Conservation (phyloP, 2,329 filamentous ascomycete species). For the Epichloe scottii region DNA sequence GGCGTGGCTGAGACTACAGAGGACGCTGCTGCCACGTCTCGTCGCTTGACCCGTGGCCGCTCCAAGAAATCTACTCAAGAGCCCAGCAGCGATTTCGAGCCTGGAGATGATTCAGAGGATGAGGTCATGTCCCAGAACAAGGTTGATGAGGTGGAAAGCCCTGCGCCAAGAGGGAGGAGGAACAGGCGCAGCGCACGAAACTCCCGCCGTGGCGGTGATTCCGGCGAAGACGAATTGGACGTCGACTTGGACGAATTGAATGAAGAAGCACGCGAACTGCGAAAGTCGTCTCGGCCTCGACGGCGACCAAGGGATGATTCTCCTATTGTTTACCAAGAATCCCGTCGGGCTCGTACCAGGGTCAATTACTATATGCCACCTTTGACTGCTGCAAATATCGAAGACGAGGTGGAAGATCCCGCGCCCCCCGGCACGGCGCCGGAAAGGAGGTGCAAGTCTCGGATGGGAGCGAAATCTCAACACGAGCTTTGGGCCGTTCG, state of each 20-base stretch:
- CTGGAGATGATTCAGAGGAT: conserved; percentile 45
- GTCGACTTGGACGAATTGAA: conserved; percentile 53
- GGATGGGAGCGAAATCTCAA: conserved; percentile 72
- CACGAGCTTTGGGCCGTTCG: conserved; percentile 86
- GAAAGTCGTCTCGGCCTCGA: conserved; percentile 39
- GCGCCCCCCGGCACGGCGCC: conserved; percentile 58
- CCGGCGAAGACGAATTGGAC: conserved; percentile 43
- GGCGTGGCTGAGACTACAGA: conserved; percentile 16
- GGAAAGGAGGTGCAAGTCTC: conserved; percentile 44
- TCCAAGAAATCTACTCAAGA: conserved; percentile 36
- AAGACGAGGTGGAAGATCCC: conserved; percentile 58
- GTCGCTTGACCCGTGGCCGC: conserved; percentile 35
- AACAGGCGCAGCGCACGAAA: conserved; percentile 27
- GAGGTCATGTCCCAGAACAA: conserved; percentile 34
- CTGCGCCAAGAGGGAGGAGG: conserved; percentile 36
- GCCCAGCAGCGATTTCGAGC: conserved; percentile 49
- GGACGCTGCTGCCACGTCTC: conserved; percentile 20
- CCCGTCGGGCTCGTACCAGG: conserved; percentile 39
- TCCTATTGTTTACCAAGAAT: conserved; percentile 47
- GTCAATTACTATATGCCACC: conserved; percentile 83
- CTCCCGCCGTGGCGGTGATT: conserved; percentile 37
- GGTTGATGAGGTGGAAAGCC: conserved; percentile 34
- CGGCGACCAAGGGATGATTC: conserved; percentile 38
- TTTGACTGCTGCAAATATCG: conserved; percentile 47
- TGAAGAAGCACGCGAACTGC: conserved; percentile 52